Evolutionary conservation across 108 stramenopile species (phyloP), one percentile per base, ranked within the genome.

Genomic region (Epithemia pelagica): DNA sequence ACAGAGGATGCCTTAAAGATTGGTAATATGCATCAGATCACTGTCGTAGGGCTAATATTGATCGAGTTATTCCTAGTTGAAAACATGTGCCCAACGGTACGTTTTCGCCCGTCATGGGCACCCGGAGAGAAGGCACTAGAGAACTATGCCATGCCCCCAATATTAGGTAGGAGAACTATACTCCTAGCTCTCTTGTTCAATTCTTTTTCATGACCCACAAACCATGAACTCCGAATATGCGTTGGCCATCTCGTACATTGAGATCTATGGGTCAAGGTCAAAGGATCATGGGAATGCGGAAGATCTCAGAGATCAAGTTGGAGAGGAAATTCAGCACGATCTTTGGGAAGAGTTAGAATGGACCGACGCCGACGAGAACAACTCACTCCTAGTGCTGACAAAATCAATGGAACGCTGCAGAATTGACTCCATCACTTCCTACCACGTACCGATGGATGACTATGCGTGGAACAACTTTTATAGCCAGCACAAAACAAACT

Each of bases 391-490:
- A 3, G 10, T 26, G 27, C 52, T 64, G 21, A 7, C 18, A 26
- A 28, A 61, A 21, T 61, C 61, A 5, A 21, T 21, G 21, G 30
- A 30, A 8, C 61, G 61, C 18, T 61, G 61, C 30, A 61, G 30
- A 7, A 31, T 61, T 28, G 15, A 27, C 5, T 3, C 52, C n/a
- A 58, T 60, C 26, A 56, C 69, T 15, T 64, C 70, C 19, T 64
- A 55, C 8, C 54, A 58, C n/a, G 71, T 70, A 29, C 56, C 67
- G 18, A 52, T 58, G 1, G 81, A 86, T 15, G 63, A 68, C 0
- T 72, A 77, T 18, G 80, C 76, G 32, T 95, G 94, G 94, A 79
- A 95, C 61, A 59, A 66, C 54, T 92, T 92, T 61, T 95, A 95
- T 62, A 28, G 69, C 5, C 66, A 74, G 8, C 86, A 91, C 66